Base-by-base conservation (phyloP, 2,329 filamentous ascomycete genomes). In the Mariannaea elegans region DNA sequence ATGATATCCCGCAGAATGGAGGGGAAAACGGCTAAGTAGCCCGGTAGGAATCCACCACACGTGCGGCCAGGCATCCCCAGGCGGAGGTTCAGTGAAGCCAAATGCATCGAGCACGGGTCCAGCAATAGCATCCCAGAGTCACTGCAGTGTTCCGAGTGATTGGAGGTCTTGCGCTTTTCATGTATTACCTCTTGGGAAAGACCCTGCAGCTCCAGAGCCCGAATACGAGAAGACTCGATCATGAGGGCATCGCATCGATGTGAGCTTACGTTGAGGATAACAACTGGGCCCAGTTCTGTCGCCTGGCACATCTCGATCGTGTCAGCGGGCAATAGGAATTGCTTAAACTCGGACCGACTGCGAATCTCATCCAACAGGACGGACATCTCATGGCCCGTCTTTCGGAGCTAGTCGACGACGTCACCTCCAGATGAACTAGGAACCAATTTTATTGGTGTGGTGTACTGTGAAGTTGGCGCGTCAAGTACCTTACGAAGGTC, bases 1-100 rank as follows among this genome's bases (percentile, higher is more conserved):
- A 16, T 39, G 51, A 18, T 54, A 29, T 7, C 51, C 51, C 5
- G 41, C 51, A 7, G 21, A n/a, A 14, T 54, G 51, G 16, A 54
- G 41, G 1, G 51, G 51, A 18, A 54, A 54, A 7, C 38, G 36
- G 32, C 29, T 36, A 7, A 54, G 41, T 23, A 24, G 44, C 10
- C 51, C 51, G 1, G 51, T 54, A 6, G 51, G 51, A 31, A 52
- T 41, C 49, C 49, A 52, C 49, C 49, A 52, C 12, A 52, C 27
- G 7, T 21, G 39, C 9, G 49, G 49, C 14, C 41, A 21, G 8
- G 12, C 16, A 19, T 18, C 18, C 14, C 23, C 49, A 7, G 49
- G 38, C 7, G 18, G 24, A 7, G 36, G 49, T n/a, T 32, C 31
- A 3, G 13, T 44, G 14, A 52, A 19, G 12, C 49, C 49, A 27